Evolutionary conservation across 371 early-diverging fungal genomes (phyloP), one percentile per base, ranked within the genome.

Genomic region (Catenaria anguillulae): DNA sequence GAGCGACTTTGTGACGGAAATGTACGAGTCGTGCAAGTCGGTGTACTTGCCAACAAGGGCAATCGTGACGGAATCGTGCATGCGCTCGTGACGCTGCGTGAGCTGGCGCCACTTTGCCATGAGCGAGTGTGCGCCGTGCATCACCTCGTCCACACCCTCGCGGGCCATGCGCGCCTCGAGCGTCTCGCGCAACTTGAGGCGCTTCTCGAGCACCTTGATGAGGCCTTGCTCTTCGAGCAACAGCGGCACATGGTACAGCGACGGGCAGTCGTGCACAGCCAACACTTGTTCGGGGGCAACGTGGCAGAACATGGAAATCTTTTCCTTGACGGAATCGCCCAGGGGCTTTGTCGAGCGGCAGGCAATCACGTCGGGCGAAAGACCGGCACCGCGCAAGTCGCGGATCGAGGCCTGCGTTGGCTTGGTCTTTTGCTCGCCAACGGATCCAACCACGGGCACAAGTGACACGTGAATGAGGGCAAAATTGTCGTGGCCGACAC

Each of bases 381-480:
- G 80, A 62, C 98, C 99, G 56, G 93, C 84, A 64, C 92, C 93
- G 68, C 97, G 85, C 54, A 97, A 79, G 67, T 97, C 95, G 63
- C 95, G 86, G 52, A 97, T 85, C 54, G 92, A 89, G 55, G 88
- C 85, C 75, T 99, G 99, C 12, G 98, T 96, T 60, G 97, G 97
- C 83, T 98, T 98, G 40, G 98, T 98, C 84, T 99, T 99, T 74
- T 97, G 97, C 71, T 98, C 98, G 61, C 92, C 93, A 34, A 95
- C 96, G 4, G 89, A 84, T 31, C 98, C 98, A 34, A 99, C 90
- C 6, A 97, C 88, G 55, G 98, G 97, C 3, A 99, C 85, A 60
- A 98, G 80, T 26, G 98, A 97, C 21, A 99, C 98, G 69, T 95
- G 95, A 66, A 98, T 92, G 67, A 97, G 72, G 63, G 88, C 87